phyloP scores from a whole-genome alignment of 306 rosid genomes.

The Ormosia emarginata region DNA sequence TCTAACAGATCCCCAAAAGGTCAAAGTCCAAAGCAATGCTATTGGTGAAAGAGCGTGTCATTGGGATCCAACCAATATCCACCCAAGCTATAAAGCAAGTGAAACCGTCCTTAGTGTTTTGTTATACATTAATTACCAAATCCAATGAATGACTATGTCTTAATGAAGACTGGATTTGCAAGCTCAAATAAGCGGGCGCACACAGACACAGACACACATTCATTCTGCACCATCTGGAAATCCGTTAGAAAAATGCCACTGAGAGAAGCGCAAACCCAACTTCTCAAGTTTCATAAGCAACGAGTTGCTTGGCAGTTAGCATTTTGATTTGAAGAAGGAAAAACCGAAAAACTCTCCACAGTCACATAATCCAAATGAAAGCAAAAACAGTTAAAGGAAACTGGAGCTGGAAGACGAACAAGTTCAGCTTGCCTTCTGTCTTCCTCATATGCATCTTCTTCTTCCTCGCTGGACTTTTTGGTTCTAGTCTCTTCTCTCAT shows the following conservation, averaged over 20 bases:
- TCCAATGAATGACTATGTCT: not conserved
- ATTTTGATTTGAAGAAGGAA: constrained; percentile 15
- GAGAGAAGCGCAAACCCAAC: not conserved
- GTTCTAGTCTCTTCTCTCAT: constrained; percentile 45
- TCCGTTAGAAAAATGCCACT: not conserved
- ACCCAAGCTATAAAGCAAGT: no score
- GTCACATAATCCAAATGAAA: constrained; percentile 41
- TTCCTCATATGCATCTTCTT: constrained; percentile 56
- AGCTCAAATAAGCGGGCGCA: constrained; percentile 14
- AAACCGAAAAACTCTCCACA: not conserved
- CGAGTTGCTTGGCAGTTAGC: not conserved
- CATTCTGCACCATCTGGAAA: not conserved
- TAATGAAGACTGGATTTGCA: not conserved
- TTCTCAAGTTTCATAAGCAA: not conserved
- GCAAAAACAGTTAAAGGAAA: constrained; percentile 43
- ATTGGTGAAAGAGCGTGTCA: no score
- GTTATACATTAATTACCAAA: not conserved
- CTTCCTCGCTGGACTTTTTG: constrained; percentile 72
- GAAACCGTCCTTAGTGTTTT: no score
- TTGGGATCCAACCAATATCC: no score
- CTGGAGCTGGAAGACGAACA: constrained; percentile 43
- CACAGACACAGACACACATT: not conserved
- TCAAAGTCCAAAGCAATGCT: not conserved
- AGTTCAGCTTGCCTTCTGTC: constrained; percentile 41
- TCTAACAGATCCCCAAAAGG: not conserved